Conservation (phyloP, 225 moss, liverwort and hornwort genomes). For the Pseudisothecium myosuroides region DNA sequence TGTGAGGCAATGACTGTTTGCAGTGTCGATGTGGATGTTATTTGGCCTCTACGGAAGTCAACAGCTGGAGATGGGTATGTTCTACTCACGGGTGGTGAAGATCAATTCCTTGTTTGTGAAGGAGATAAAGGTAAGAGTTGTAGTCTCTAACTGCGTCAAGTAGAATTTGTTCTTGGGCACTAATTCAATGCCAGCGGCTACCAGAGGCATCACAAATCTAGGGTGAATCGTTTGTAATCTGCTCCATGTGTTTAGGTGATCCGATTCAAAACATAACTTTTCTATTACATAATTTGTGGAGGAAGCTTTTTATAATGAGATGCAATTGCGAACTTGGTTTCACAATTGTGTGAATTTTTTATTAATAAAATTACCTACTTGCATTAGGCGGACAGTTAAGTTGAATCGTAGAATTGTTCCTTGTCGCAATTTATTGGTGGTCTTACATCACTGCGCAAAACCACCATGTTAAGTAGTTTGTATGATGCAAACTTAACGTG, state of each 20-base stretch:
- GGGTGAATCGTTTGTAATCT: neutral
- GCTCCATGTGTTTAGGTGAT: neutral
- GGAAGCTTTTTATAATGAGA: neutral
- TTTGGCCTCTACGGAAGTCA: conserved; percentile 36
- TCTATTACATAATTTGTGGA: neutral
- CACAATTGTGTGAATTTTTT: neutral
- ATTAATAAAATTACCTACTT: neutral
- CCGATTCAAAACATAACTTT: neutral
- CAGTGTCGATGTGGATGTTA: conserved; percentile 47
- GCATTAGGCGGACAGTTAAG: neutral
- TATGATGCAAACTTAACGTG: neutral
- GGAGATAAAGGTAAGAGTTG: conserved; percentile 25
- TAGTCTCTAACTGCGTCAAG: neutral
- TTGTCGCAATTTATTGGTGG: neutral
- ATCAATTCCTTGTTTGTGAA: conserved; percentile 34
- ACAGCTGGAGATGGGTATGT: conserved; percentile 43
- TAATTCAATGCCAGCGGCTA: neutral
- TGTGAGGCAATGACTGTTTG: neutral
- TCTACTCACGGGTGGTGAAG: conserved; percentile 28
- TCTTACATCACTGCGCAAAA: neutral
- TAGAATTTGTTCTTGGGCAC: neutral
- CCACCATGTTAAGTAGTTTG: neutral
- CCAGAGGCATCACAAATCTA: neutral
- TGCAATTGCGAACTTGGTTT: neutral
- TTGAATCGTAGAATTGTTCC: neutral